Percentiles rank a stretch among this genome's conserved stretches.
Evolutionary conservation across 2,329 filamentous ascomycete species (phyloP).

Genomic region (Elsinoe australis): DNA sequence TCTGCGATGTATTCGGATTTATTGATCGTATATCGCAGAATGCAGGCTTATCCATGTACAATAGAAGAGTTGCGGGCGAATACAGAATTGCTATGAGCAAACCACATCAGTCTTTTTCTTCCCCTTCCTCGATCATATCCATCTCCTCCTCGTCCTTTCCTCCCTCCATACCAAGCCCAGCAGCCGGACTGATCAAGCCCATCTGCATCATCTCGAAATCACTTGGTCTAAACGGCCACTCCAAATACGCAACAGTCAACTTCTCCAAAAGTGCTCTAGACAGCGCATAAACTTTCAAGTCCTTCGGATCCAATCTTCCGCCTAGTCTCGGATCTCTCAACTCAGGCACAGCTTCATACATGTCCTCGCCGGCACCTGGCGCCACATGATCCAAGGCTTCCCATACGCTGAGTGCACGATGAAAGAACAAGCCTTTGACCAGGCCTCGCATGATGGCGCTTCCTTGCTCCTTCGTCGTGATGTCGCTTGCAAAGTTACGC

Average conservation of each 20-base stretch:
- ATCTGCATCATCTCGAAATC: constrained; percentile 12
- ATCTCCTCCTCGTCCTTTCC: constrained; percentile 3
- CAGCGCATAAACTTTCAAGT: constrained; percentile 44
- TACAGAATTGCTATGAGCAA: too few relatives aligned
- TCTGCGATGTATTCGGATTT: too few relatives aligned
- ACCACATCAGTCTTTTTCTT: too few relatives aligned
- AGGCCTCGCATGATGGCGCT: constrained; percentile 35
- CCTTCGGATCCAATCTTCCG: constrained; percentile 37
- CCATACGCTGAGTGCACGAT: constrained; percentile 33
- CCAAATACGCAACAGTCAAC: constrained; percentile 52
- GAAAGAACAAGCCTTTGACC: constrained; percentile 40
- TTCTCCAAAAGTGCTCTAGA: constrained; percentile 51
- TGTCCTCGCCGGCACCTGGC: constrained; percentile 52
- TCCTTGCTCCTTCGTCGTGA: constrained; percentile 22
- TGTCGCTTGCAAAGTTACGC: constrained; percentile 27
- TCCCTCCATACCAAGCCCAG: neutral
- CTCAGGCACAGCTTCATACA: constrained; percentile 44
- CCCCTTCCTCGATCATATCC: neutral
- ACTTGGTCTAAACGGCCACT: constrained; percentile 53
- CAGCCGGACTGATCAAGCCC: neutral
- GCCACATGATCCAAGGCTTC: constrained; percentile 47
- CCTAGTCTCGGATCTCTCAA: constrained; percentile 43
- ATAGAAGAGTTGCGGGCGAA: too few relatives aligned
- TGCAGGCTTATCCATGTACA: too few relatives aligned
- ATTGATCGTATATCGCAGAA: too few relatives aligned